Percentiles rank a stretch among this genome's conserved stretches.
These are phyloP conservation scores for Dissoconium aciculare DNA, from an alignment of 2,329 filamentous ascomycete genomes.

Conservation along the genomic window DNA sequence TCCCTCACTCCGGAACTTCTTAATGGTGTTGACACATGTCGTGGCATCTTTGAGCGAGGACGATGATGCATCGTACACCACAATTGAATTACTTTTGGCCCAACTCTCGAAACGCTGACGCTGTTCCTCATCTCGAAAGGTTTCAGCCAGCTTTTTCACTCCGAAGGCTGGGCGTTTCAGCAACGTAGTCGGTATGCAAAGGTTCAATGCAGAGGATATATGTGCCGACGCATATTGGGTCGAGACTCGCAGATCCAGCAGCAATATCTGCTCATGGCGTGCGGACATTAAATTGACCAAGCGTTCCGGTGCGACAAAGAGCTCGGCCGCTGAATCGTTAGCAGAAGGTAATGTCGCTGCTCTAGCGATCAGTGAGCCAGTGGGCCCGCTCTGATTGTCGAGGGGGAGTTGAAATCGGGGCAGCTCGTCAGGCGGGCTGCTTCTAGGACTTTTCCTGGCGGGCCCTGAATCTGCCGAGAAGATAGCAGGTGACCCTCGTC, in stretches of 20 bases:
- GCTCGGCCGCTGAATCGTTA: constrained; percentile 21
- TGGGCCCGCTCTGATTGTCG: constrained; percentile 12
- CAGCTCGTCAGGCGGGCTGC: constrained; percentile 3
- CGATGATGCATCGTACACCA: constrained; percentile 76
- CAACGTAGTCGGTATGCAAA: constrained; percentile 89
- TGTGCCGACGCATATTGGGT: constrained; percentile 65
- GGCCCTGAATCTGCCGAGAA: too few species aligned
- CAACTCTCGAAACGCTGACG: constrained; percentile 62
- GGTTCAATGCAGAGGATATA: constrained; percentile 67
- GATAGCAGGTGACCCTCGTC: constrained; percentile 35
- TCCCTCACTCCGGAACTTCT: constrained; percentile 78
- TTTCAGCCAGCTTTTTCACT: constrained; percentile 71
- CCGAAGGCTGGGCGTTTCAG: constrained; percentile 85
- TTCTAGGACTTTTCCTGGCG: constrained; percentile 17
- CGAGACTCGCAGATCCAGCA: constrained; percentile 76
- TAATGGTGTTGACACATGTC: constrained; percentile 71
- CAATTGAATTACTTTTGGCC: constrained; percentile 57
- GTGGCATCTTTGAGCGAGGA: constrained; percentile 64
- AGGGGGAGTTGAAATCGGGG: constrained; percentile 19
- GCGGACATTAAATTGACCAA: constrained; percentile 35
- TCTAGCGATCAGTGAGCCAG: constrained; percentile 19
- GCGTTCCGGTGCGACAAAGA: constrained; percentile 34
- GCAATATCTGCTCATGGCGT: constrained; percentile 39
- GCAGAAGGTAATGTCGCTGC: constrained; percentile 32
- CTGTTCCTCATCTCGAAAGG: constrained; percentile 59